Percentiles rank a stretch among this genome's conserved stretches.
Evolutionary conservation across 2,329 filamentous ascomycete genomes (phyloP).

Genomic region (Aaosphaeria pasadenensis): DNA sequence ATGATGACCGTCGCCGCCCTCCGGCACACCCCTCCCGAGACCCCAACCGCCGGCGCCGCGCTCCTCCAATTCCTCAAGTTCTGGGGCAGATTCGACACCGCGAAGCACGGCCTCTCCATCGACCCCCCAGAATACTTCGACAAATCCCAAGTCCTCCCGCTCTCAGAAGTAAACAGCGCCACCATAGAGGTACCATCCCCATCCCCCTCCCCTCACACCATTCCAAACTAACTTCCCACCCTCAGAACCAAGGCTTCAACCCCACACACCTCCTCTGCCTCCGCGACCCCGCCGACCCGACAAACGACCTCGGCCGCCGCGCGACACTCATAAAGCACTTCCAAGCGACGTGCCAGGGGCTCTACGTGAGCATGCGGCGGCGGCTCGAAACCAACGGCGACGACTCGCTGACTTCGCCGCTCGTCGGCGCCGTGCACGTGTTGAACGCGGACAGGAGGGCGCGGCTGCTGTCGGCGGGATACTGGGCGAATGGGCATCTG

Average conservation of each 20-base stretch:
- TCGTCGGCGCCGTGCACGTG: too few relatives aligned
- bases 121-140: conserved; percentile 46
- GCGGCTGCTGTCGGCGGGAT: too few relatives aligned
- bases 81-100: conserved; percentile 48
- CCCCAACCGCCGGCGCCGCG: conserved; percentile 38
- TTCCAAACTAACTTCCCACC: conserved; percentile 9
- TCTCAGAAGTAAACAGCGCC: conserved; percentile 11
- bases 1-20: conserved; percentile 57
- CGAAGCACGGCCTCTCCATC: conserved; percentile 47
- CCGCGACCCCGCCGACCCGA: conserved; percentile 58
- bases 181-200: conserved; percentile 13
- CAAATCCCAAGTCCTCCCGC: conserved; percentile 23
- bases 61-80: conserved; percentile 51
- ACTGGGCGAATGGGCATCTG: too few relatives aligned
- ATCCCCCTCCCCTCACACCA: neutral
- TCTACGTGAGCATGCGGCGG: too few relatives aligned
- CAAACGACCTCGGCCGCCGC: conserved; percentile 56
- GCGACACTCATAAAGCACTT: conserved; percentile 50
- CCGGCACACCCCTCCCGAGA: conserved; percentile 35
- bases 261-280: conserved; percentile 47
- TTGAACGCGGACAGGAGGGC: too few relatives aligned
- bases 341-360: conserved; percentile 16
- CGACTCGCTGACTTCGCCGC: too few relatives aligned
- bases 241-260: conserved; percentile 9
- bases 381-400: too few relatives aligned